Evolutionary conservation across 306 rosid species (phyloP).

Genomic region (Acacia acuminata): DNA sequence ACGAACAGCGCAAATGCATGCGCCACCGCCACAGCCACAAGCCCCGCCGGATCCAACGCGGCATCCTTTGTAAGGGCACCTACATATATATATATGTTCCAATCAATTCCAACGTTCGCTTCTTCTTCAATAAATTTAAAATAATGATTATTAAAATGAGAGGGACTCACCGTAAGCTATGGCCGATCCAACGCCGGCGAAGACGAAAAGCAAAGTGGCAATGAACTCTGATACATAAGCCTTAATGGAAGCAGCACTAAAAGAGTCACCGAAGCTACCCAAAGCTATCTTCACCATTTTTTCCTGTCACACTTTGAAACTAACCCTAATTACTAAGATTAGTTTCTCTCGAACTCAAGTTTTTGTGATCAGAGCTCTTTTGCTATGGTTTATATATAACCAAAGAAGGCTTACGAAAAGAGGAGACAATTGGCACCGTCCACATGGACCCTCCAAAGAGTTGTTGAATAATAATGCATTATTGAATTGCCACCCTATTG

Average conservation of each 20-base stretch:
- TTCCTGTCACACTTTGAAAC: constrained; percentile 23
- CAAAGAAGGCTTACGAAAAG: background rate
- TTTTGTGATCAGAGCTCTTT: background rate
- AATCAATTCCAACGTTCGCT: background rate
- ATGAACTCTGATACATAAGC: constrained; percentile 76
- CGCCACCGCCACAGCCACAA: constrained; percentile 66
- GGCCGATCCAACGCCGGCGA: constrained; percentile 96
- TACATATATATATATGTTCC: constrained; percentile 20
- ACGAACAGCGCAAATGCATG: constrained; percentile 80
- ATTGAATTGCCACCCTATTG: constrained; percentile 22
- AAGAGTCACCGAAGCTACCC: constrained; percentile 63
- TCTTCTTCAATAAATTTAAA: background rate
- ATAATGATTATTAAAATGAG: no score
- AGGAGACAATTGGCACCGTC: constrained; percentile 38
- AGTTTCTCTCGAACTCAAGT: background rate
- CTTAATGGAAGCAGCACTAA: constrained; percentile 56
- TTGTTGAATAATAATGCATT: constrained; percentile 37
- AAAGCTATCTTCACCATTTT: constrained; percentile 73
- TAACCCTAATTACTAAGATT: background rate
- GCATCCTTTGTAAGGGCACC: constrained; percentile 63
- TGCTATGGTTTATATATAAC: constrained; percentile 26
- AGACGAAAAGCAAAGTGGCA: constrained; percentile 80
- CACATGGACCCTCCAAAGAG: constrained; percentile 42
- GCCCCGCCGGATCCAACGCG: constrained; percentile 59
- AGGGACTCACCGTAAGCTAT: constrained; percentile 63